Evolutionary conservation across 2,329 filamentous ascomycete genomes (phyloP), one percentile per base, ranked within the genome.

Genomic region (Colletotrichum plurivorum): DNA sequence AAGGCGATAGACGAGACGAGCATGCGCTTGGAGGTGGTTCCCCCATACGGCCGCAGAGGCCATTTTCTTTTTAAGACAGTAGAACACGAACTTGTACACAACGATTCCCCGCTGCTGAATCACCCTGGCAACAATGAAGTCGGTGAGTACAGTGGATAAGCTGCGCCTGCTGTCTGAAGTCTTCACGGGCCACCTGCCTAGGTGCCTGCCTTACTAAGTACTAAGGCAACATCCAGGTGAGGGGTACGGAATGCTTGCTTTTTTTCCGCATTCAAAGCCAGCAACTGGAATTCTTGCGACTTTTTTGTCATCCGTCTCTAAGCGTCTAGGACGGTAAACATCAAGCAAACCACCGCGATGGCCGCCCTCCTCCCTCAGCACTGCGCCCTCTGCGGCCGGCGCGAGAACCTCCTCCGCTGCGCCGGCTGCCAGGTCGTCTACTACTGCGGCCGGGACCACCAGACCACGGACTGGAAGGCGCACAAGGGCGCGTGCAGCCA

Each of bases 401-500:
- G 53, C 5, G 45, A 22, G 3, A 74, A 75, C 2, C 78, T 83
- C 36, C 73, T 75, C 5, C 78, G 75, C 59, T 88, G 85, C 71
- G 68, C 75, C 4, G 79, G 74, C 5, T 88, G 85, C 75, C 79
- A 76, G 49, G 80, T 78, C 1, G 76, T 82, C 59, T 74, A 75
- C 46, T 88, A 88, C 75, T 88, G 86, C 75, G 73, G 78, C 56
- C 73, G 74, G 15, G 79, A 82, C 1, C 84, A 87, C 73, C 84
- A 87, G 74, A 59, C 62, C 0, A 55, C 73, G 2, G 74, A 87
- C 71, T 73, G 79, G 25, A 46, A 69, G 0, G 51, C 64, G 3
- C 84, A 88, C 76, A 83, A 83, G 71, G 43, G 43, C 10, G 72
- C 59, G 15, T 88, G 86, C 75, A 79, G 71, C 13, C 67, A 63